These are phyloP conservation scores for Cordyceps militaris DNA, from an alignment of 2,329 filamentous ascomycete species.

Conservation along the genomic window DNA sequence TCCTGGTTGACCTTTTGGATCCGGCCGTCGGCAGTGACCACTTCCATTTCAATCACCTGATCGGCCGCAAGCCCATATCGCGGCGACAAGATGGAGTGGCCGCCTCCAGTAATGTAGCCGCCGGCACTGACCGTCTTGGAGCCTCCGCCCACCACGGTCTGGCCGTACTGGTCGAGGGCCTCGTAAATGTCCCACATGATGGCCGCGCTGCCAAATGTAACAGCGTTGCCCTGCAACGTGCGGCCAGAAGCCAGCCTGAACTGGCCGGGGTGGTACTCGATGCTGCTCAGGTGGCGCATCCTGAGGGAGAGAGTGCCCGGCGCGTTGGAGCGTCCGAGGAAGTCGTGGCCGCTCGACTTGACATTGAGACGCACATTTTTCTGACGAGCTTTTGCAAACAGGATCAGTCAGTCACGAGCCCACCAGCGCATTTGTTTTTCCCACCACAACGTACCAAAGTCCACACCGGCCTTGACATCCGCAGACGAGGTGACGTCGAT, in stretches of 20 bases:
- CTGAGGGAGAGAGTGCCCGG: conserved; percentile 47
- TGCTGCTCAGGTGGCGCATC: conserved; percentile 40
- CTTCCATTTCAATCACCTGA: conserved; percentile 50
- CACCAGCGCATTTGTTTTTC: neutral
- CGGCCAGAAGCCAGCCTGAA: conserved; percentile 37
- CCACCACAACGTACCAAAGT: conserved; percentile 32
- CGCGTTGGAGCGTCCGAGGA: conserved; percentile 37
- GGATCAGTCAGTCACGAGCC: neutral
- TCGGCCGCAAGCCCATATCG: conserved; percentile 55
- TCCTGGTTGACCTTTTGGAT: conserved; percentile 45
- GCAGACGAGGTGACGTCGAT: conserved; percentile 28
- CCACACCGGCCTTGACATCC: conserved; percentile 28
- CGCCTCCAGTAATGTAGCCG: conserved; percentile 55
- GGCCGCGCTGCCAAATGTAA: conserved; percentile 47
- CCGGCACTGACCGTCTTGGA: conserved; percentile 51
- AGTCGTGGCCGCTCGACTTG: conserved; percentile 37
- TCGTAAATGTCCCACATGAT: conserved; percentile 43
- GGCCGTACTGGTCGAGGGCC: conserved; percentile 34
- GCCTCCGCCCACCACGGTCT: conserved; percentile 48
- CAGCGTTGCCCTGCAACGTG: conserved; percentile 38
- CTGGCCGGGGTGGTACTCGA: conserved; percentile 29
- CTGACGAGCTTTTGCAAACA: conserved; percentile 27
- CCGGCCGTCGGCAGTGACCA: conserved; percentile 46
- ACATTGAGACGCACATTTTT: conserved; percentile 36
- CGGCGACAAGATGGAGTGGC: conserved; percentile 48